phyloP scores from a whole-genome alignment of 805 yeast species.

The Candida boidinii region DNA sequence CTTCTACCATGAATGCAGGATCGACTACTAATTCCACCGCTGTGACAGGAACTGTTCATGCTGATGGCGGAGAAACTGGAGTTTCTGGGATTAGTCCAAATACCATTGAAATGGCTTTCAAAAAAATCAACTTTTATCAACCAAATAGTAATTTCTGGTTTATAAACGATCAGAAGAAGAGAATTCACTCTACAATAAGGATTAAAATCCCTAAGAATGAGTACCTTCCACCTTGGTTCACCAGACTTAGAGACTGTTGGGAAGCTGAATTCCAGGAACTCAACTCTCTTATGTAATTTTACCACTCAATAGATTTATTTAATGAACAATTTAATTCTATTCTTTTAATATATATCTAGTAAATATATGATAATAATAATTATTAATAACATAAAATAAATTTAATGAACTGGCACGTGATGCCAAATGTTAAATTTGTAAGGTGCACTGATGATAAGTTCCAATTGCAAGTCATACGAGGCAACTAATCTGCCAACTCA shows the following conservation, averaged over 20 bases:
- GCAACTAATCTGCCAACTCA: too few species aligned
- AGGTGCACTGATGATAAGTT: too few species aligned
- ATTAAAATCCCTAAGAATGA: slow-evolving; percentile 53
- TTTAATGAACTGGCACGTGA: too few species aligned
- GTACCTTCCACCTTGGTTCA: slow-evolving; percentile 72
- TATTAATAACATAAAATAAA: too few species aligned
- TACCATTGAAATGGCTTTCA: slow-evolving; percentile 11
- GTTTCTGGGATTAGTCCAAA: slow-evolving; percentile 20
- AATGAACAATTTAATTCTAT: too few species aligned
- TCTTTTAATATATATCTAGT: too few species aligned
- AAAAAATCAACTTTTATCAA: slow-evolving; percentile 32
- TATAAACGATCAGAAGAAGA: slow-evolving; percentile 24
- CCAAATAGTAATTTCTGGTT: slow-evolving; percentile 20
- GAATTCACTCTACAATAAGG: slow-evolving; percentile 27
- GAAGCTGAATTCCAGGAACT: slow-evolving; percentile 27
- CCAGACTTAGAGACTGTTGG: slow-evolving; percentile 56
- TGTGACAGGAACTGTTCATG: slow-evolving; percentile 1
- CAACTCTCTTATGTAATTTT: too few species aligned
- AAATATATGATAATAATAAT: too few species aligned
- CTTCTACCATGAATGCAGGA: slow-evolving; percentile 3
- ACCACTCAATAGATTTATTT: too few species aligned
- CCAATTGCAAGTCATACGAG: too few species aligned
- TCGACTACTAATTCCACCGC: slow-evolving; percentile 1
- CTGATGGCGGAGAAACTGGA: slow-evolving; percentile 9
- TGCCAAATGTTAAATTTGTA: too few species aligned